Conservation (phyloP, 805 yeast genomes). For the Lipomyces orientalis region DNA sequence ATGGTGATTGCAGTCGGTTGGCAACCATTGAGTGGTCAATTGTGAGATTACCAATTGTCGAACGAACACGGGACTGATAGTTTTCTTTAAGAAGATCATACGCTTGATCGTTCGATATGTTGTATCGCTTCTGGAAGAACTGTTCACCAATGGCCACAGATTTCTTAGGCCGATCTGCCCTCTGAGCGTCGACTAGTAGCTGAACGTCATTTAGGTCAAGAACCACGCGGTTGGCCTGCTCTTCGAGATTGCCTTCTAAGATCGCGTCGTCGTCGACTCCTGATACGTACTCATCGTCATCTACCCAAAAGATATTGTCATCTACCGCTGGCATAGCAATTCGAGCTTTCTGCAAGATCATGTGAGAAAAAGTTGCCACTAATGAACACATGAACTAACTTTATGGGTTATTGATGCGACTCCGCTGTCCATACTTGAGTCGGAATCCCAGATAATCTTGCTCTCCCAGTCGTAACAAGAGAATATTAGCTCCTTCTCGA, state of each 20-base stretch:
- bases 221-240: constrained; percentile 44
- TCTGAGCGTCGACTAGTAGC: constrained; percentile 65
- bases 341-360: constrained; percentile 1
- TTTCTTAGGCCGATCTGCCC: constrained; percentile 12
- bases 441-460: constrained; percentile 33
- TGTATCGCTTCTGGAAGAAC: constrained; percentile 64
- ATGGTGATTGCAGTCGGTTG: constrained; percentile 82
- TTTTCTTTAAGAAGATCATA: constrained; percentile 83
- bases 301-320: constrained; percentile 30
- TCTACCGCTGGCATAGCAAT: constrained; percentile 19
- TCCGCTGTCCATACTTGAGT: constrained; percentile 16
- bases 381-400: not conserved
- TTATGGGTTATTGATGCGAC: not conserved
- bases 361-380: not conserved
- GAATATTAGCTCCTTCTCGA: constrained; percentile 32
- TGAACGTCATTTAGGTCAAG: constrained; percentile 89
- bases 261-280: constrained; percentile 63
- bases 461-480: constrained; percentile 38
- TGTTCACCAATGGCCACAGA: constrained; percentile 54
- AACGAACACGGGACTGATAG: constrained; percentile 88
- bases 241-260: constrained; percentile 64
- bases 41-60: constrained; percentile 86
- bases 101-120: constrained; percentile 85
- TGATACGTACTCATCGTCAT: constrained; percentile 44
- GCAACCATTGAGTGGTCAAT: constrained; percentile 95